Evolutionary conservation across 148 eudicot species (phyloP).

Genomic region (Drosera capensis): DNA sequence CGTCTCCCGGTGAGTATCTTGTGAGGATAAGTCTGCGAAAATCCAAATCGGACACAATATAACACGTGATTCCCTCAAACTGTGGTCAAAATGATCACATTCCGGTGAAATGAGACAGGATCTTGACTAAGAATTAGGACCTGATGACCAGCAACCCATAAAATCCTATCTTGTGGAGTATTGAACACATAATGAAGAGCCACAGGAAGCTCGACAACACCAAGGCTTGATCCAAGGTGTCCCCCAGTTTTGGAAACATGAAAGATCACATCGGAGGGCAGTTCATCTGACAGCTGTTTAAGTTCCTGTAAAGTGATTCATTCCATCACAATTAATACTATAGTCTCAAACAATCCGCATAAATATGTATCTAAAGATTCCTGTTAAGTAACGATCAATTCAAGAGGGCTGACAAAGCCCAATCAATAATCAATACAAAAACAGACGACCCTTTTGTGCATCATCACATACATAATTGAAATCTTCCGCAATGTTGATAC

Average conservation of each 20-base stretch:
- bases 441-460: too few species aligned
- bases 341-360: too few species aligned
- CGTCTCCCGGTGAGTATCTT: conserved; percentile 90
- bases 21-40: conserved; percentile 73
- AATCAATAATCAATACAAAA: too few species aligned
- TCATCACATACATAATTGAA: too few species aligned
- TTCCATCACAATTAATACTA: too few species aligned
- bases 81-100: not conserved
- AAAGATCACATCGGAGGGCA: conserved; percentile 81
- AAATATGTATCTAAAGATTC: too few species aligned
- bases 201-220: conserved; percentile 91
- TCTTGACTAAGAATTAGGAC: conserved; percentile 31
- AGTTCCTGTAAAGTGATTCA: conserved; percentile 43
- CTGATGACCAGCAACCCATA: conserved; percentile 99
- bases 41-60: not conserved
- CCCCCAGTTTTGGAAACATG: conserved; percentile 95
- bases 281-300: conserved; percentile 79
- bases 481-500: too few species aligned
- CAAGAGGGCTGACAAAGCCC: too few species aligned
- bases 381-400: too few species aligned
- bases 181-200: conserved; percentile 93
- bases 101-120: not conserved
- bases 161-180: conserved; percentile 68
- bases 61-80: too few species aligned
- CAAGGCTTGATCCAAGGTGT: conserved; percentile 93